Conservation (phyloP, 2,329 filamentous ascomycete genomes). For the Claviceps fusiformis region DNA sequence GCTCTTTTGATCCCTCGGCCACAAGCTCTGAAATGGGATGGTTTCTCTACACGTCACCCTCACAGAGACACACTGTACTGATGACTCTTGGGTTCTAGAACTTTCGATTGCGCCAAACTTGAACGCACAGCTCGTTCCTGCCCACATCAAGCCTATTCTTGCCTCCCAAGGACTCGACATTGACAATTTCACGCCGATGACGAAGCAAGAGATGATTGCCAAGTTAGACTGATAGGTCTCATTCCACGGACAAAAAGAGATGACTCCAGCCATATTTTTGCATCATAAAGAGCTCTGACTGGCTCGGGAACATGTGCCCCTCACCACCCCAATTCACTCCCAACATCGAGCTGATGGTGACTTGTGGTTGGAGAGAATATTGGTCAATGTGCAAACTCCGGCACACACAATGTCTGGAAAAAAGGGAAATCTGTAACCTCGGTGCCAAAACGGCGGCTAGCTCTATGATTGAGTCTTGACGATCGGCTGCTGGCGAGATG, state of each 20-base stretch:
- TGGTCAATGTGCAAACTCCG: constrained; percentile 14
- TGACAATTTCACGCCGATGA: constrained; percentile 81
- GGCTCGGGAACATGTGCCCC: constrained; percentile 17
- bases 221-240: constrained; percentile 69
- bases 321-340: constrained; percentile 12
- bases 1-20: constrained; percentile 16
- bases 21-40: not conserved
- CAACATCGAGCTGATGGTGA: constrained; percentile 16
- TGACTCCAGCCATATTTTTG: constrained; percentile 20
- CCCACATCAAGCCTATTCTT: constrained; percentile 64
- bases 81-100: constrained; percentile 39
- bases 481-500: constrained; percentile 11
- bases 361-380: constrained; percentile 1
- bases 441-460: constrained; percentile 12
- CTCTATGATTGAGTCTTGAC: constrained; percentile 5
- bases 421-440: constrained; percentile 15
- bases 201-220: constrained; percentile 94
- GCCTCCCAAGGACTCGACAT: constrained; percentile 74
- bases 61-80: not conserved
- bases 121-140: constrained; percentile 77
- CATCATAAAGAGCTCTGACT: constrained; percentile 14
- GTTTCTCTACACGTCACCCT: not conserved
- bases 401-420: constrained; percentile 16
- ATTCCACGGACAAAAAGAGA: constrained; percentile 12
- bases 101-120: constrained; percentile 85